phyloP scores from a whole-genome alignment of 345 rosid species.

The Populus alba region DNA sequence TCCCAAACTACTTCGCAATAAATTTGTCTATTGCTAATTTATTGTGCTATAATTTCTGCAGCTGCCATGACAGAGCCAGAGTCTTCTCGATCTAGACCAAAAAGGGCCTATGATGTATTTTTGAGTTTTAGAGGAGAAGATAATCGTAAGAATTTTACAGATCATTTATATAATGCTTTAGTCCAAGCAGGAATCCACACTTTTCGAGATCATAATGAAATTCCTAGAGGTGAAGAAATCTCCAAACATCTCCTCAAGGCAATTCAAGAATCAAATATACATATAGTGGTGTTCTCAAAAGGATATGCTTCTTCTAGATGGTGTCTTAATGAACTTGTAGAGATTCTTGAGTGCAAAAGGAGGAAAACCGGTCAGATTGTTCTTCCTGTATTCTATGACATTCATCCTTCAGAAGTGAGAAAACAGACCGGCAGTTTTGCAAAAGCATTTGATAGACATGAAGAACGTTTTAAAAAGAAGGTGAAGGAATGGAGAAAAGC shows the following conservation, averaged over 20 bases:
- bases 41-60: neutral
- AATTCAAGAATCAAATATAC: neutral
- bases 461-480: neutral
- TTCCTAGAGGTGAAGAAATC: neutral
- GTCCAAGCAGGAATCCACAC: neutral
- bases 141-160: neutral
- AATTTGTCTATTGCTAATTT: neutral
- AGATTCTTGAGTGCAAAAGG: neutral
- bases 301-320: neutral
- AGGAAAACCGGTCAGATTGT: neutral
- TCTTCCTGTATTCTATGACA: neutral
- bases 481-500: neutral
- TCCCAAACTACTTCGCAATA: too few relatives aligned
- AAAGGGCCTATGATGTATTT: neutral
- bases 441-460: neutral
- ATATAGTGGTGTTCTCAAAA: neutral
- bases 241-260: neutral
- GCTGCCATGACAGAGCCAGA: neutral
- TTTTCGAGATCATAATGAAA: neutral
- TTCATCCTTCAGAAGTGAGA: neutral
- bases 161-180: neutral
- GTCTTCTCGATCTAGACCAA: neutral
- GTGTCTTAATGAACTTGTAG: neutral
- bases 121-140: neutral
- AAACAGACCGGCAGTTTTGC: constrained; percentile 1